Base-by-base conservation (phyloP, 1,139 yeast genomes). In the Nakaseomyces bracarensis region DNA sequence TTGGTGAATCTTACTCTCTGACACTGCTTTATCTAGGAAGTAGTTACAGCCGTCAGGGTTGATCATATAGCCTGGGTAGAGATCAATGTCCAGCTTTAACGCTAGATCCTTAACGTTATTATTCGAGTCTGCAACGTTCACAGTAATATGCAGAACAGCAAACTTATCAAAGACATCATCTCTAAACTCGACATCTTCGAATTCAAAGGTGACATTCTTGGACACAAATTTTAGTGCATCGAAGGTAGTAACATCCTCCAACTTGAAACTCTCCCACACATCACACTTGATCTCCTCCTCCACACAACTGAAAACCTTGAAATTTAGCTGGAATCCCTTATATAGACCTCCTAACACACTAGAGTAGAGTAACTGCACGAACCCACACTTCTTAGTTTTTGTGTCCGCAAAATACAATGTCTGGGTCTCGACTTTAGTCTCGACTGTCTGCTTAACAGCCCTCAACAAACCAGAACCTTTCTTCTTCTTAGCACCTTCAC, bases 281-380 rank as follows among this genome's bases (percentile, higher is more conserved):
- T 50, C 55, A 11, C 36, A 33, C 36, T 14, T 33, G 21, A 48
- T 26, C 26, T 72, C 68, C 45, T 66, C 63, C 23, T 29, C 40
- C 25, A 39, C 42, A 18, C 50, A 41, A 18, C 48, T 38, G 40
- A 71, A 79, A 39, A 84, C 64, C 53, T 86, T 74, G 61, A 84
- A 84, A 30, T 94, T 85, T 64, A 85, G 80, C 61, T 85, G 95
- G 28, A 95, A 85, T 18, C 95, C 85, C 50, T 79, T 81, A 59
- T 80, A 82, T 38, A 85, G 68, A 6, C 89, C 93, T 68, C 55
- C 58, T 43, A 84, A 77, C 20, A 87, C 75, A 60, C 80, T 82
- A 29, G 95, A 83, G 63, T 83, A 91, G 57, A 86, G 81, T 47
- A 86, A 69, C 66, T 86, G 96, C 26, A 83, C 84, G 64, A 86